phyloP scores from a whole-genome alignment of 2,329 filamentous ascomycete species.

The Plenodomus lindquistii region DNA sequence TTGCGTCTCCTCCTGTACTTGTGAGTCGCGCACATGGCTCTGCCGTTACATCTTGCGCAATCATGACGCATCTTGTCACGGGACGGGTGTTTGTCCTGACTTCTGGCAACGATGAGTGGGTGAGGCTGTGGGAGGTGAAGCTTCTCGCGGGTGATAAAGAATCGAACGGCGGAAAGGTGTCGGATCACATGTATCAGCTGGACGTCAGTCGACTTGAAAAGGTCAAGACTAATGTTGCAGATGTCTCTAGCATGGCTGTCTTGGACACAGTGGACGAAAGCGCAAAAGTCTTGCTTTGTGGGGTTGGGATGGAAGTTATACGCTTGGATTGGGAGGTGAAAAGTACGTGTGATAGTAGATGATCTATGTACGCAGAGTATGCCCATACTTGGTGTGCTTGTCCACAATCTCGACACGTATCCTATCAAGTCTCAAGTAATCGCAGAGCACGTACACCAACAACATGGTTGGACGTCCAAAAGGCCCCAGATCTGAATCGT shows the following conservation, averaged over 20 bases:
- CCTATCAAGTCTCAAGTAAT: no score
- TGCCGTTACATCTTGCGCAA: slow-evolving; percentile 64
- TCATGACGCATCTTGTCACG: slow-evolving; percentile 28
- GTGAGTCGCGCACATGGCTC: slow-evolving; percentile 69
- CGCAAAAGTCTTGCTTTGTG: slow-evolving; percentile 33
- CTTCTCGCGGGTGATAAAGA: neutral
- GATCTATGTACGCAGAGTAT: neutral
- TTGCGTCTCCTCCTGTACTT: slow-evolving; percentile 37
- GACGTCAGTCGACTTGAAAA: slow-evolving; percentile 37
- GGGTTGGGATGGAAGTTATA: slow-evolving; percentile 42
- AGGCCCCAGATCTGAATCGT: no score
- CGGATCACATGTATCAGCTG: slow-evolving; percentile 17
- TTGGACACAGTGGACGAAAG: slow-evolving; percentile 19
- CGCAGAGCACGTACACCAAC: no score
- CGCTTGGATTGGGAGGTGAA: slow-evolving; percentile 14
- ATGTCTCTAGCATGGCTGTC: slow-evolving; percentile 57
- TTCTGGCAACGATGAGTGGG: slow-evolving; percentile 53
- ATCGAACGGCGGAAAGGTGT: neutral
- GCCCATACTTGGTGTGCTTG: no score
- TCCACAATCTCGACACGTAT: no score
- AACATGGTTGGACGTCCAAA: no score
- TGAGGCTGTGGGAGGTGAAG: slow-evolving; percentile 52
- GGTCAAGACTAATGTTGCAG: slow-evolving; percentile 56
- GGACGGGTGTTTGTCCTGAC: slow-evolving; percentile 33
- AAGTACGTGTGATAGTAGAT: neutral